Evolutionary conservation across 805 yeast species (phyloP).

Genomic region (Nakazawaea ishiwadae): DNA sequence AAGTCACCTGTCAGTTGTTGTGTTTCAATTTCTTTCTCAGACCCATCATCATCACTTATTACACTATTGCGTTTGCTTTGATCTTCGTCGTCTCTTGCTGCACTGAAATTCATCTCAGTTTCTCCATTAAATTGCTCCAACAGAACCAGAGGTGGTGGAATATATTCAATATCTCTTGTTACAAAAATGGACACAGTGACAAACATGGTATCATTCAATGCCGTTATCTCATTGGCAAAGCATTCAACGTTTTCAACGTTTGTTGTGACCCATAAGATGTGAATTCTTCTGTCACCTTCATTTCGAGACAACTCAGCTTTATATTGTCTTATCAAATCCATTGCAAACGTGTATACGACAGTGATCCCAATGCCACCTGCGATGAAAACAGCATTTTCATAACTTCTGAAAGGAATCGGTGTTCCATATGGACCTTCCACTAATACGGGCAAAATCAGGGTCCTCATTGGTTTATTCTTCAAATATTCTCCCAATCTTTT

Average conservation of each 20-base stretch:
- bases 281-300: conserved; percentile 15
- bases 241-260: conserved; percentile 25
- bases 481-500: conserved; percentile 30
- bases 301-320: conserved; percentile 25
- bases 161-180: conserved; percentile 16
- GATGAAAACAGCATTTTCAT: conserved; percentile 42
- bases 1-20: not conserved
- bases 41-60: not conserved
- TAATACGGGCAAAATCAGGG: conserved; percentile 34
- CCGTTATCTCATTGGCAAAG: conserved; percentile 25
- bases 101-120: too few relatives aligned
- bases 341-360: conserved; percentile 44
- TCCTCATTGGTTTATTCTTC: conserved; percentile 27
- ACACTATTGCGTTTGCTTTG: not conserved
- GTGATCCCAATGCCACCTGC: conserved; percentile 70
- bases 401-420: conserved; percentile 40
- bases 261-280: conserved; percentile 26
- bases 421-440: conserved; percentile 64
- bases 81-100: too few relatives aligned
- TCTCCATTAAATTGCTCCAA: too few relatives aligned
- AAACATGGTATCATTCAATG: conserved; percentile 14
- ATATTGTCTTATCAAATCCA: conserved; percentile 30
- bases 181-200: conserved; percentile 12
- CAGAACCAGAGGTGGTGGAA: not conserved
- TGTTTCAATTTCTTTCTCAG: not conserved